Evolutionary conservation across 345 rosid species (phyloP).

Genomic region (Capsella bursapastoris): DNA sequence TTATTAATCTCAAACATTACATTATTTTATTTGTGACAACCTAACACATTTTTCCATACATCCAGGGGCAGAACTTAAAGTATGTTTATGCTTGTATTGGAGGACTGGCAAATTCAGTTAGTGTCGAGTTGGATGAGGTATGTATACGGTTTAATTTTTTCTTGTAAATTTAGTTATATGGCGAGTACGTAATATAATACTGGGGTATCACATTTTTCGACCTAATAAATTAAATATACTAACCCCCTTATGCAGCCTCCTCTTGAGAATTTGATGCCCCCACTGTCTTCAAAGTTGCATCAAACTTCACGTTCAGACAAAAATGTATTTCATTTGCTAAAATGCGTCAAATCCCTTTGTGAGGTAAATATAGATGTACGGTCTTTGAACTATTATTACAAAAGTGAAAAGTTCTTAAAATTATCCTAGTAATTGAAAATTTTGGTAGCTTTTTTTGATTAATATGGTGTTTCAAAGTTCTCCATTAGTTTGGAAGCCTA

Average conservation of each 20-base stretch:
- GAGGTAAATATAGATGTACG: slow-evolving; percentile 51
- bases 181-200: too few species aligned
- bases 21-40: background rate
- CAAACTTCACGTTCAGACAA: slow-evolving; percentile 83
- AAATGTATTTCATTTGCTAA: slow-evolving; percentile 82
- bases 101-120: slow-evolving; percentile 92
- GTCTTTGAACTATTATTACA: slow-evolving; percentile 12
- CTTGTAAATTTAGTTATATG: background rate
- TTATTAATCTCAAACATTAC: slow-evolving; percentile 5
- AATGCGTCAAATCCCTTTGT: slow-evolving; percentile 91
- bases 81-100: slow-evolving; percentile 93
- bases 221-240: background rate
- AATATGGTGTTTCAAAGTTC: too few species aligned
- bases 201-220: background rate
- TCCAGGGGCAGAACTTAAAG: slow-evolving; percentile 84
- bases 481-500: background rate
- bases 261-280: slow-evolving; percentile 90
- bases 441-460: background rate
- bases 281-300: slow-evolving; percentile 84
- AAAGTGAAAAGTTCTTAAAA: background rate
- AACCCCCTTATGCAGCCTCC: slow-evolving; percentile 61
- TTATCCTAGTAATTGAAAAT: slow-evolving; percentile 1
- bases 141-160: background rate
- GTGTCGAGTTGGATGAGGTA: slow-evolving; percentile 80
- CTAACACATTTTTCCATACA: slow-evolving; percentile 34